Evolutionary conservation across 2,329 filamentous ascomycete genomes (phyloP), one percentile per base, ranked within the genome.

Genomic region (Talaromyces verruculosus): DNA sequence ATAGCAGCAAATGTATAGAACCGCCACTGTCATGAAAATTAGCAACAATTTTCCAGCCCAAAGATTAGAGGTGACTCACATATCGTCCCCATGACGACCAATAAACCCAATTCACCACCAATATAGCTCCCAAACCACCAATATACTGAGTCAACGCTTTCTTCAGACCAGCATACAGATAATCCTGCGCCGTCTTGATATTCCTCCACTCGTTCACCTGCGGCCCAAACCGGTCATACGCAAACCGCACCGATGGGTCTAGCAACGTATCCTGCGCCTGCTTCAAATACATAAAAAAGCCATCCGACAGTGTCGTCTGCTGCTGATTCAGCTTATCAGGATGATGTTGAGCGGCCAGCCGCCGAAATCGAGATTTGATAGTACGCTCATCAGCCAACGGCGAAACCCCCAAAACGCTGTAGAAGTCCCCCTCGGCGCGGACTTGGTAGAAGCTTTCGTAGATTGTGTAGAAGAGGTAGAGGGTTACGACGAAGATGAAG

Each of bases 401-500:
- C 13, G 89, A 82, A 0, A 97, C 85, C 41, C 88, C 88, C 0
- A 99, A 86, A 69, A 90, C 85, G 57, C 86, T 83, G 81, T 97
- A 98, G 81, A 91, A 97, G 77, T 92, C 89, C 19, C 90, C 88
- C 1, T 84, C 82, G 53, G 84, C 82, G 68, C 87, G 89, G 33
- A 97, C 84, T 69, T 92, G 88, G 81, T 91, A 88, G 83, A 96
- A 91, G 73, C 92, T 90, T 80, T 98, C 94, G 81, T 93, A 95
- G 72, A 98, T 88, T 57, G 93, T 97, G 83, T 97, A 97, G 69
- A 90, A 80, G 43, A 98, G 91, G 81, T 98, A 99, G 67, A 87
- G 81, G 59, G 89, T 83, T 61, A 98, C 89, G 73, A 98, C 91
- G 71, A 89, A 82, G 74, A 94, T 89, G 76, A 95, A 89, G 76